phyloP scores from a whole-genome alignment of 2,329 filamentous ascomycete species.

The Cylindrodendrum hubeiense region DNA sequence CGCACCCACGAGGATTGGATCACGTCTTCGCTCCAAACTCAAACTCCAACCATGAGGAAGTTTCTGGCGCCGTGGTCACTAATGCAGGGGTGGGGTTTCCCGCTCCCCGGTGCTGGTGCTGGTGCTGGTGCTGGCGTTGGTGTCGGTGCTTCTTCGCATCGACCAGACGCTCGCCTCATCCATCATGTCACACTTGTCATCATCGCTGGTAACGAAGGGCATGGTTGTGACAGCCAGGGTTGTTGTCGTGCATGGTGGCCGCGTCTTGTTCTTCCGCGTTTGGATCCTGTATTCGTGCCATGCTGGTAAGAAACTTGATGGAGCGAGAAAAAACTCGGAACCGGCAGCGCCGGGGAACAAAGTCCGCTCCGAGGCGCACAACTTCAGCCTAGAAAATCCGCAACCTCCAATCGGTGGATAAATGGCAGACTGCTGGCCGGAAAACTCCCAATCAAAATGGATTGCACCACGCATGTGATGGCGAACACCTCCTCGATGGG shows the following conservation, averaged over 20 bases:
- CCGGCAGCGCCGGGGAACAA: slow-evolving; percentile 10
- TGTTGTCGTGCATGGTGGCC: slow-evolving; percentile 2
- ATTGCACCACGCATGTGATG: slow-evolving; percentile 19
- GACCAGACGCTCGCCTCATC: slow-evolving; percentile 7
- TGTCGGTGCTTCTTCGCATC: slow-evolving; percentile 3
- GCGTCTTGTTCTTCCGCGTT: slow-evolving; percentile 8
- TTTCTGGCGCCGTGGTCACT: slow-evolving; percentile 5
- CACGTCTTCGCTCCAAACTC: slow-evolving; percentile 16
- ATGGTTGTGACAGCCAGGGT: neutral
- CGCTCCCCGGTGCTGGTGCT: neutral
- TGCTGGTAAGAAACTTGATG: slow-evolving; percentile 4
- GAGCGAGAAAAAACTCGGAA: neutral
- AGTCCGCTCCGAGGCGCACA: slow-evolving; percentile 19
- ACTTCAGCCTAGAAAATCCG: slow-evolving; percentile 20
- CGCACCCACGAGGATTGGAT: slow-evolving; percentile 26
- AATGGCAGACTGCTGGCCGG: slow-evolving; percentile 21
- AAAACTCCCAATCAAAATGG: slow-evolving; percentile 14
- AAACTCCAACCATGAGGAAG: slow-evolving; percentile 6
- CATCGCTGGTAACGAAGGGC: neutral
- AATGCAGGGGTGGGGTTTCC: slow-evolving; percentile 19
- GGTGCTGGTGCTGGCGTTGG: too few species aligned
- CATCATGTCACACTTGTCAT: slow-evolving; percentile 7
- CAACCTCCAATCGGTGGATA: slow-evolving; percentile 19
- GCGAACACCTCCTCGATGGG: slow-evolving; percentile 15
- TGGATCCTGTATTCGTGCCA: neutral